Evolutionary conservation across 345 rosid genomes (phyloP).

Genomic region (Eucalyptus paniculata): DNA sequence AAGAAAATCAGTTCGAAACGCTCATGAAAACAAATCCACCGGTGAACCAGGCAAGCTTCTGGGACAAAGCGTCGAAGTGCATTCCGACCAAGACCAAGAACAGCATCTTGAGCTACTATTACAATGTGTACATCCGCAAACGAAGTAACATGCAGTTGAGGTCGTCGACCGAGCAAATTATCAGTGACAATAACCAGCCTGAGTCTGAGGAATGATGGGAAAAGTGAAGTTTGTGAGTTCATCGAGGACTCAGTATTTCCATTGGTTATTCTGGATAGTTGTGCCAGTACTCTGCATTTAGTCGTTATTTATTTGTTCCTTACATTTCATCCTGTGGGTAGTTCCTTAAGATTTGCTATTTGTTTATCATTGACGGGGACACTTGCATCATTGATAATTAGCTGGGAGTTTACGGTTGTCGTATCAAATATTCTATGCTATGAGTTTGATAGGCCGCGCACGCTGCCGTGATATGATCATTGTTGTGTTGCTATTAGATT

Average conservation of each 20-base stretch:
- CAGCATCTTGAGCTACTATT: conserved; percentile 23
- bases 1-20: conserved; percentile 7
- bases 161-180: conserved; percentile 3
- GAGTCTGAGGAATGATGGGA: neutral
- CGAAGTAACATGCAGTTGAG: conserved; percentile 11
- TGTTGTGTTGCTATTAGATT: neutral
- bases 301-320: neutral
- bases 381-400: neutral
- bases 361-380: neutral
- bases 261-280: neutral
- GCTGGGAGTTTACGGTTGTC: neutral
- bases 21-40: conserved; percentile 11
- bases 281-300: neutral
- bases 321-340: neutral
- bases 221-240: neutral
- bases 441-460: neutral
- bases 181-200: conserved; percentile 25
- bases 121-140: conserved; percentile 20
- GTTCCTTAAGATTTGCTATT: neutral
- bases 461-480: neutral
- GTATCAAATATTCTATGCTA: neutral
- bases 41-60: conserved; percentile 2
- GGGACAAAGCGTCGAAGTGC: conserved; percentile 7
- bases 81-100: conserved; percentile 14
- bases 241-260: neutral